Conservation (phyloP, 768 basidiomycete species). For the Phaeotremella skinneri region DNA sequence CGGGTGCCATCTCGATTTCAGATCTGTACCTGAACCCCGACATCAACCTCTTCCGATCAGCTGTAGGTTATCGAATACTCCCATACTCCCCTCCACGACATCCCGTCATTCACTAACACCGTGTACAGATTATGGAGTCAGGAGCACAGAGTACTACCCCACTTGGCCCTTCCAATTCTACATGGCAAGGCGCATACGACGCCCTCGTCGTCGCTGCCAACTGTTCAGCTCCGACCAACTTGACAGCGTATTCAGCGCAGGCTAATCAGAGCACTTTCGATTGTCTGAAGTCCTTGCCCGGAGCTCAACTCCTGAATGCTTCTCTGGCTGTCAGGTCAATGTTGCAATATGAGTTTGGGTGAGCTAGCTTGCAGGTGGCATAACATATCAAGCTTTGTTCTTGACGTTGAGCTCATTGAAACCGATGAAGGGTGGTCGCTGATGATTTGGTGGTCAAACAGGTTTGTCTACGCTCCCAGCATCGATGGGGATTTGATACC, state of each 20-base stretch:
- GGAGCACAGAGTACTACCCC: conserved; percentile 33
- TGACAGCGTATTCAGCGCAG: conserved; percentile 2
- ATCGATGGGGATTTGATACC: conserved; percentile 48
- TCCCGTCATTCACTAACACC: conserved; percentile 7
- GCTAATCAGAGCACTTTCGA: conserved; percentile 25
- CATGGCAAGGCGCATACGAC: conserved; percentile 42
- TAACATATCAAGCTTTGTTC: not conserved
- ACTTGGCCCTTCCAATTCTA: conserved; percentile 23
- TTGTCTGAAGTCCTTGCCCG: conserved; percentile 37
- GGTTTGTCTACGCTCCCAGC: conserved; percentile 38
- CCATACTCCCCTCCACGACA: too few relatives aligned
- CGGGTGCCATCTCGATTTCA: conserved; percentile 59
- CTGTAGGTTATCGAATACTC: conserved; percentile 17
- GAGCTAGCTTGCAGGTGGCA: too few relatives aligned
- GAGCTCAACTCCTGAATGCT: conserved; percentile 34
- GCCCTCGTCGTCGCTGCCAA: conserved; percentile 26
- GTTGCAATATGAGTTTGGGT: conserved; percentile 24
- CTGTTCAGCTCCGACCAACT: conserved; percentile 23
- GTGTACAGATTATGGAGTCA: conserved; percentile 37
- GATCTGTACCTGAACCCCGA: conserved; percentile 50
- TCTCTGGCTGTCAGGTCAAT: conserved; percentile 25
- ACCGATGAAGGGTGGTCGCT: not conserved
- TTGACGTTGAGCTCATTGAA: not conserved
- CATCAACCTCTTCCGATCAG: conserved; percentile 15
- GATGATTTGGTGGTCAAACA: not conserved